Percentiles rank a stretch among this genome's conserved stretches.
Evolutionary conservation across 495 filamentous ascomycete species (phyloP).

Genomic region (Penicillium cinerascens): DNA sequence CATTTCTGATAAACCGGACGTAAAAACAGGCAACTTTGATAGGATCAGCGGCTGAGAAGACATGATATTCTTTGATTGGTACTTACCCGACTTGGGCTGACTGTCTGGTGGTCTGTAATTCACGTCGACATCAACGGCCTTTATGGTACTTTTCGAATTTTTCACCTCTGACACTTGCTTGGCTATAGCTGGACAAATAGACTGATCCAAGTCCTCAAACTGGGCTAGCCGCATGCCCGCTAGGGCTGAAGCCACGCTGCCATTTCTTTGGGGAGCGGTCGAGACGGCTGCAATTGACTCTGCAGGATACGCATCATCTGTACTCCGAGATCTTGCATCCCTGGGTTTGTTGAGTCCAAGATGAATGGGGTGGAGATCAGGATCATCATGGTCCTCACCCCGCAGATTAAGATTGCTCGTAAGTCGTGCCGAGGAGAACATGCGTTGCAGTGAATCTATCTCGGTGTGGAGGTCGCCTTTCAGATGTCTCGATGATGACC

Average conservation of each 20-base stretch:
- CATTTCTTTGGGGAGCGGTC: background rate
- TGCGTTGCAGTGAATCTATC: background rate
- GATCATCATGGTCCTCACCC: background rate
- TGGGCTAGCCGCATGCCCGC: too few species aligned
- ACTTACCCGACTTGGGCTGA: too few species aligned
- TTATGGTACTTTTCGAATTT: too few species aligned
- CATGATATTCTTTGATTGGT: too few species aligned
- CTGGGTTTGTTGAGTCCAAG: background rate
- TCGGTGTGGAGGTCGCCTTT: background rate
- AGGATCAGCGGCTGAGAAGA: background rate
- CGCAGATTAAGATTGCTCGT: background rate
- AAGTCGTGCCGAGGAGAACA: background rate
- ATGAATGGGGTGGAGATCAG: background rate
- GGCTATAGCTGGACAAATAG: background rate
- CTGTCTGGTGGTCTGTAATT: too few species aligned
- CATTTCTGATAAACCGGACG: background rate
- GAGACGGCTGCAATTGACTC: background rate
- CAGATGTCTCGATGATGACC: background rate
- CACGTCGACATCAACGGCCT: too few species aligned
- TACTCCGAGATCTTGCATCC: background rate
- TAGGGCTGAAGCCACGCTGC: background rate
- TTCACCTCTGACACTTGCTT: background rate
- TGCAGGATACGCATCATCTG: background rate
- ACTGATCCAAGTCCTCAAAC: background rate
- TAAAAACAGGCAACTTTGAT: background rate